These are phyloP conservation scores for Ceratocystis smalleyi DNA, from an alignment of 2,329 filamentous ascomycete genomes.

Conservation along the genomic window DNA sequence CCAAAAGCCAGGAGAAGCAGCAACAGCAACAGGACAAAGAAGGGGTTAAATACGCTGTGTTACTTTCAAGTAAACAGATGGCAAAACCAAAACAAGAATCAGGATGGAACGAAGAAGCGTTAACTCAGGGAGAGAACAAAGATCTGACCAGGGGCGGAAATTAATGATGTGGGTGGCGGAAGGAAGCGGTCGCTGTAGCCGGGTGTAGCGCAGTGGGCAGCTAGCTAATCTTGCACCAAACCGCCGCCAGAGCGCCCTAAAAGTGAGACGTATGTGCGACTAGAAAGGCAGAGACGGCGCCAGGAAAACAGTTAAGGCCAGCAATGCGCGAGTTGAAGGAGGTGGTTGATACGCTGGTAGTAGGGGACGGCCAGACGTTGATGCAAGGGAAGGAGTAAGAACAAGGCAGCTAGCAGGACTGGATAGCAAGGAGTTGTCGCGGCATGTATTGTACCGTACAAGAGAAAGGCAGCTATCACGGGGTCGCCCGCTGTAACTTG, in stretches of 20 bases:
- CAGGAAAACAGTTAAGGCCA: neutral
- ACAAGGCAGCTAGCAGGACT: neutral
- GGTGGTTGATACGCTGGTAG: neutral
- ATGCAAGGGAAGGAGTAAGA: neutral
- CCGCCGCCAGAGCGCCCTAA: no score
- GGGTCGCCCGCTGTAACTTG: neutral
- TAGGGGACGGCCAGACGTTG: neutral
- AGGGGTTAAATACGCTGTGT: neutral
- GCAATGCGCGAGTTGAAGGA: neutral
- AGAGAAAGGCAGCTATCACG: neutral
- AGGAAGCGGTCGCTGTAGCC: slow-evolving; percentile 4
- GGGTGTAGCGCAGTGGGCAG: neutral
- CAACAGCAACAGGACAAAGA: neutral
- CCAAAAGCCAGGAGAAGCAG: neutral
- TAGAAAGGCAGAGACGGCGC: neutral
- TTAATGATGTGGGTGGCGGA: neutral
- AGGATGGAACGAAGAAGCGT: neutral
- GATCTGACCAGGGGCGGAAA: neutral
- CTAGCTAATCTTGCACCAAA: neutral
- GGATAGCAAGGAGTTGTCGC: neutral
- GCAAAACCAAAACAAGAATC: neutral
- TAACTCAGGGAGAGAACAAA: neutral
- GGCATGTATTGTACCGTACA: neutral
- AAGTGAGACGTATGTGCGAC: neutral
- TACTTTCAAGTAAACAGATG: neutral